phyloP scores from a whole-genome alignment of 352 stramenopile genomes.

The Phytophthora pisi region DNA sequence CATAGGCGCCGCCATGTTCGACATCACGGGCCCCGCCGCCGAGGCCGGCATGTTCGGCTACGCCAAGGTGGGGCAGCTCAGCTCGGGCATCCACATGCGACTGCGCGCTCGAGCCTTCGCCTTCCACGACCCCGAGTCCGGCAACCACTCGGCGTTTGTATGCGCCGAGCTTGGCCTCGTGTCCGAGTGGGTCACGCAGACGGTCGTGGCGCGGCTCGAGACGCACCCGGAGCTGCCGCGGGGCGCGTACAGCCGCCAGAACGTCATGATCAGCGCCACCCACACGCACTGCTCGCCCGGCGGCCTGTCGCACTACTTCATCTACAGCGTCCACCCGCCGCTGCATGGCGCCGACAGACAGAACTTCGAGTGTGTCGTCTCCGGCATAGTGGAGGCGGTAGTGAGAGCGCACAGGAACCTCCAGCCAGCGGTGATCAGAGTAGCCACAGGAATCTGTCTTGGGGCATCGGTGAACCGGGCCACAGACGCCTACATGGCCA shows the following conservation, averaged over 20 bases:
- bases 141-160: constrained; percentile 79
- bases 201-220: constrained; percentile 69
- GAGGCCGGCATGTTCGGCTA: constrained; percentile 92
- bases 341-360: constrained; percentile 74
- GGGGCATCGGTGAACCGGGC: constrained; percentile 90
- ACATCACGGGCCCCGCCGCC: constrained; percentile 83
- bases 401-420: constrained; percentile 80
- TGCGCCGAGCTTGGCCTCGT: constrained; percentile 90
- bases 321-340: constrained; percentile 89
- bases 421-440: constrained; percentile 62
- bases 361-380: constrained; percentile 92
- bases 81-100: constrained; percentile 87
- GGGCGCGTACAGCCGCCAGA: constrained; percentile 66
- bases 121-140: constrained; percentile 49
- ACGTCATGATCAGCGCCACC: constrained; percentile 90
- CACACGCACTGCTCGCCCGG: constrained; percentile 92
- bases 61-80: constrained; percentile 77
- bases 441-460: constrained; percentile 68
- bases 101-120: constrained; percentile 84
- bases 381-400: constrained; percentile 87
- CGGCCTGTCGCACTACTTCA: constrained; percentile 92
- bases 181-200: constrained; percentile 87
- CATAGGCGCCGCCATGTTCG: constrained; percentile 82
- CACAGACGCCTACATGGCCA: constrained; percentile 89
- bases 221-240: constrained; percentile 46